Percentiles rank a stretch among this genome's conserved stretches.
phyloP scores from a whole-genome alignment of 2,329 filamentous ascomycete genomes.

The Colletotrichum spaethianum region DNA sequence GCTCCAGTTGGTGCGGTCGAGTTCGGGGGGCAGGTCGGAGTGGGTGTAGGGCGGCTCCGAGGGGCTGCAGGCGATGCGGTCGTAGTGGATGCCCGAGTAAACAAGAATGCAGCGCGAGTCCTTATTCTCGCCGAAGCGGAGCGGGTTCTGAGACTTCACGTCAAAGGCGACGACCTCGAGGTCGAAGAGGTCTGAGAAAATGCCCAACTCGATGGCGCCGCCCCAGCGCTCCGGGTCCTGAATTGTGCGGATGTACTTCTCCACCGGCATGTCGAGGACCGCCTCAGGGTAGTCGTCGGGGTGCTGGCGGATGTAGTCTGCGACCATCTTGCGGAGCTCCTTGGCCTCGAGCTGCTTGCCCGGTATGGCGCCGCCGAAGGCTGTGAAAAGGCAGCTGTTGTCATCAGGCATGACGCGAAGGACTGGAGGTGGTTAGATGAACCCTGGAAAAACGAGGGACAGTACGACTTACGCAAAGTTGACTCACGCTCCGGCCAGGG shows the following conservation, averaged over 20 bases:
- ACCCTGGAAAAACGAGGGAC: slow-evolving; percentile 48
- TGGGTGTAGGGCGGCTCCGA: slow-evolving; percentile 69
- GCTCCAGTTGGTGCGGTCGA: slow-evolving; percentile 77
- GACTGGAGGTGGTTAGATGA: slow-evolving; percentile 66
- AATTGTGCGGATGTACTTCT: slow-evolving; percentile 87
- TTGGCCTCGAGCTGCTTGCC: slow-evolving; percentile 59
- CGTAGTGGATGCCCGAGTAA: slow-evolving; percentile 95
- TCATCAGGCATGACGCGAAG: slow-evolving; percentile 97
- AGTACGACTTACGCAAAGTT: slow-evolving; percentile 60
- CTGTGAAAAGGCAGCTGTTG: slow-evolving; percentile 94
- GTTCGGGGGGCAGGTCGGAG: slow-evolving; percentile 75
- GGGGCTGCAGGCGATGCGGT: slow-evolving; percentile 84
- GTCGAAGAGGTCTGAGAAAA: slow-evolving; percentile 86
- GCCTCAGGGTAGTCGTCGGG: slow-evolving; percentile 81
- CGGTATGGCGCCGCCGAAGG: slow-evolving; percentile 85
- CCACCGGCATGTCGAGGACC: slow-evolving; percentile 80
- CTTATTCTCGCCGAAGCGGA: slow-evolving; percentile 82
- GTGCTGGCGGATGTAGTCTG: slow-evolving; percentile 81
- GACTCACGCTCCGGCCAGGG: slow-evolving; percentile 66
- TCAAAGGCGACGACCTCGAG: slow-evolving; percentile 90
- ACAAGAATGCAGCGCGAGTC: slow-evolving; percentile 82
- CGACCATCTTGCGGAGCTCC: slow-evolving; percentile 82
- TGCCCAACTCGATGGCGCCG: slow-evolving; percentile 89
- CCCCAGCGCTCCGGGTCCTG: slow-evolving; percentile 88
- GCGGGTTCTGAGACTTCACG: slow-evolving; percentile 63